phyloP scores from a whole-genome alignment of 73 alveolate genomes.

The Urostyla sp. region DNA sequence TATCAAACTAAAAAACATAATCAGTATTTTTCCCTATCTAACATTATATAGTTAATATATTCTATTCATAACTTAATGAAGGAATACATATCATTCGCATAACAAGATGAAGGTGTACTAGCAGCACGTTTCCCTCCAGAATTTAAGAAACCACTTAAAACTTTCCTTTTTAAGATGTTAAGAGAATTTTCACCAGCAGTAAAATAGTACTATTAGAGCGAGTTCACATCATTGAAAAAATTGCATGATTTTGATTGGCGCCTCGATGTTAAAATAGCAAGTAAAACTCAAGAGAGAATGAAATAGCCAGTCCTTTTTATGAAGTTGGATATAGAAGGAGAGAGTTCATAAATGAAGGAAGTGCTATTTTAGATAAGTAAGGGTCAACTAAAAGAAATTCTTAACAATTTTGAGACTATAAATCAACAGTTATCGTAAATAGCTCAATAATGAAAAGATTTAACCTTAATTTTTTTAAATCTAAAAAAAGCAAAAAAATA shows the following conservation, averaged over 20 bases:
- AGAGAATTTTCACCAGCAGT: constrained; percentile 40
- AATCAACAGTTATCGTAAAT: constrained; percentile 38
- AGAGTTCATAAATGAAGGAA: neutral
- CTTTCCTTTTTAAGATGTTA: constrained; percentile 43
- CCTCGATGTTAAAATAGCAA: constrained; percentile 50
- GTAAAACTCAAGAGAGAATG: constrained; percentile 40
- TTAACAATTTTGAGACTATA: constrained; percentile 32
- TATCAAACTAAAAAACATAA: constrained; percentile 38
- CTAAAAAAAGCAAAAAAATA: too few species aligned
- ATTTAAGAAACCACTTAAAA: constrained; percentile 24
- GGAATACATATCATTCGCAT: constrained; percentile 43
- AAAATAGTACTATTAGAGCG: constrained; percentile 39
- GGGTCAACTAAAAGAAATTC: constrained; percentile 44
- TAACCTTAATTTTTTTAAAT: too few species aligned
- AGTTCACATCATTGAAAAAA: constrained; percentile 46
- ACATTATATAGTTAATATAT: neutral
- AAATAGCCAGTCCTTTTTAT: constrained; percentile 46
- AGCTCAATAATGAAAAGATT: too few species aligned
- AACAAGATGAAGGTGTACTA: constrained; percentile 32
- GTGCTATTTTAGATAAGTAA: constrained; percentile 44
- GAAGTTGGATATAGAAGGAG: constrained; percentile 35
- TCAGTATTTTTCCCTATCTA: neutral
- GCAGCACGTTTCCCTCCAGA: constrained; percentile 50
- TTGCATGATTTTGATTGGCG: constrained; percentile 53
- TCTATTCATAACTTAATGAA: constrained; percentile 53